Percentiles rank a stretch among this genome's conserved stretches.
These are phyloP conservation scores for Leptographium wingfieldii DNA, from an alignment of 2,329 filamentous ascomycete species.

Conservation along the genomic window DNA sequence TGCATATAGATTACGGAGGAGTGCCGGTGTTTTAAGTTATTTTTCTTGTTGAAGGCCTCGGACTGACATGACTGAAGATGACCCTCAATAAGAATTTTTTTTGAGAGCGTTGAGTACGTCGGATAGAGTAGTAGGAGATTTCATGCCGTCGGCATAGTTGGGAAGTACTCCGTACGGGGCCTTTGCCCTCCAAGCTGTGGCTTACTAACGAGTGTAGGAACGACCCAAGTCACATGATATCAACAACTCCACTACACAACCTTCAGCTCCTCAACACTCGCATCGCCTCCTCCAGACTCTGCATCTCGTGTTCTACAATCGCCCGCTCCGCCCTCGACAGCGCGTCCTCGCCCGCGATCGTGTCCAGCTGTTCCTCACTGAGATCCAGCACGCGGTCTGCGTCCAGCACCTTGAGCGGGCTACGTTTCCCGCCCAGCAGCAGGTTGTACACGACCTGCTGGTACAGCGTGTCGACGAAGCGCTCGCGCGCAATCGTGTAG, in stretches of 20 bases:
- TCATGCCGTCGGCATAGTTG: no score
- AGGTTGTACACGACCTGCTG: slow-evolving; percentile 39
- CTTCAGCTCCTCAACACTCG: slow-evolving; percentile 11
- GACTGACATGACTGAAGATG: no score
- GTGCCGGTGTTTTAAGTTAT: no score
- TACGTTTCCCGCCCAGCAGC: slow-evolving; percentile 34
- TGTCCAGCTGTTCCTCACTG: slow-evolving; percentile 32
- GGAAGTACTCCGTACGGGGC: no score
- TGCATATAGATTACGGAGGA: no score
- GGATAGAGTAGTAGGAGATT: no score
- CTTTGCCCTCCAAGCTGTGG: no score
- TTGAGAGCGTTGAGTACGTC: no score
- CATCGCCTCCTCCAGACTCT: slow-evolving; percentile 26
- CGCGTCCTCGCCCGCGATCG: slow-evolving; percentile 46
- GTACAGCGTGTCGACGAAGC: slow-evolving; percentile 51
- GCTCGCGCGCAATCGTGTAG: slow-evolving; percentile 46
- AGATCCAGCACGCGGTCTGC: slow-evolving; percentile 36
- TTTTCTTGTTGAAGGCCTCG: no score
- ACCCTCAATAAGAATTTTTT: no score
- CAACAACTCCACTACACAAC: neutral
- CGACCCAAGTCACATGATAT: no score
- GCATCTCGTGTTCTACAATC: slow-evolving; percentile 31
- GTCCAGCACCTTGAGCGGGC: slow-evolving; percentile 40
- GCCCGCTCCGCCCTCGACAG: slow-evolving; percentile 26
- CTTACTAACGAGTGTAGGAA: no score